Evolutionary conservation across 805 yeast species (phyloP), one percentile per base, ranked within the genome.

Genomic region (Candida sphagnicola): DNA sequence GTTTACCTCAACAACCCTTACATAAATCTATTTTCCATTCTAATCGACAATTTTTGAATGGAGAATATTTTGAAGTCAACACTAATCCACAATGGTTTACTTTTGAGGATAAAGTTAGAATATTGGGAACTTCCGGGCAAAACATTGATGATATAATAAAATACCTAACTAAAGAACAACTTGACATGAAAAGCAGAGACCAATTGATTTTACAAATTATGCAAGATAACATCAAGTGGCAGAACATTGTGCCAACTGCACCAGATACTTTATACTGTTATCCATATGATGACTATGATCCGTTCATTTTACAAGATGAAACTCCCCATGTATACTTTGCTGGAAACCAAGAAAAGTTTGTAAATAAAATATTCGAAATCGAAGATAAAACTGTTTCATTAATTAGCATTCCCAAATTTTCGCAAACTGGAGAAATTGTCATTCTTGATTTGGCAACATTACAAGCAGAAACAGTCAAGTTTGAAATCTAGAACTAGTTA

Each of bases 221-320:
- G 65, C 85, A 81, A 48, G 70, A 78, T 12, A 83, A 86, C 0
- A 54, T 93, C 26, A 62, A 67, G 33, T 90, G 96, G 95, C 91
- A 89, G 51, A 87, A 87, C 53, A 68, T 86, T 17, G 80, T 86
- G 1, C 99, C 99, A 2, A 89, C 97, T 0, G 95, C 96, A 1
- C 99, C 99, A 0, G 98, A 93, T 53, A 93, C 99, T 0, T 62
- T 93, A 31, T 84, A 90, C 73, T 81, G 95, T 47, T 89, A 87
- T 50, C 97, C 99, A 1, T 90, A 72, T 51, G 73, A 74, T 8
- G 77, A 78, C 18, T 51, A 55, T 2, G 98, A 93, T 58, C 98
- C 98, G 3, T 88, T 91, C 57, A 67, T 80, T 2, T 64, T 93
- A n/a, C 44, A 35, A 8, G 65, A 65, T 8, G 86, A 85, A 51